Evolutionary conservation across 2,329 filamentous ascomycete species (phyloP).

Genomic region (Gyromitra esculenta): DNA sequence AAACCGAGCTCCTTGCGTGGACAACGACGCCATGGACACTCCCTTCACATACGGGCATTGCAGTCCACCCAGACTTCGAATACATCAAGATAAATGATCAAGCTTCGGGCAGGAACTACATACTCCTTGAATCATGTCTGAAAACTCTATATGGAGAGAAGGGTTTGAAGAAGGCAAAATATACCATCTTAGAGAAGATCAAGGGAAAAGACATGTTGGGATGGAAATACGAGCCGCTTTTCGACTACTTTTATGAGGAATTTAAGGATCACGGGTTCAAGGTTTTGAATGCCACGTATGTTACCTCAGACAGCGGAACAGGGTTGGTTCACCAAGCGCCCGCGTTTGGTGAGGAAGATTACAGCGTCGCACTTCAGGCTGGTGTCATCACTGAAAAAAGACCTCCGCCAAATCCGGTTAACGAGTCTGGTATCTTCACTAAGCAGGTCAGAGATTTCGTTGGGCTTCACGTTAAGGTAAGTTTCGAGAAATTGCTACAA

Average conservation of each 20-base stretch:
- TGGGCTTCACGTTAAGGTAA: slow-evolving; percentile 81
- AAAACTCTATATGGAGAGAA: slow-evolving; percentile 79
- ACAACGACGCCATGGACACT: slow-evolving; percentile 91
- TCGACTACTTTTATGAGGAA: slow-evolving; percentile 87
- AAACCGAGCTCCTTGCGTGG: slow-evolving; percentile 82
- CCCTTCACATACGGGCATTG: slow-evolving; percentile 80
- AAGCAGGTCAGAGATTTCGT: slow-evolving; percentile 79
- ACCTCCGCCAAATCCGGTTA: slow-evolving; percentile 88
- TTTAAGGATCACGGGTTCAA: slow-evolving; percentile 87
- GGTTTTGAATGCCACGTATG: slow-evolving; percentile 84
- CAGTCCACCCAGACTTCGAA: slow-evolving; percentile 82
- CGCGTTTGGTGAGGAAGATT: slow-evolving; percentile 96
- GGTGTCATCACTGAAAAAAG: slow-evolving; percentile 81
- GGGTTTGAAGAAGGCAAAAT: slow-evolving; percentile 94
- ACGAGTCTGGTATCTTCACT: slow-evolving; percentile 82
- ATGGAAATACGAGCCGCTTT: slow-evolving; percentile 88
- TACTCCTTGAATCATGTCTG: slow-evolving; percentile 83
- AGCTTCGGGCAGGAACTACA: slow-evolving; percentile 81
- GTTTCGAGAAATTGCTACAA: neutral
- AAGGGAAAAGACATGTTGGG: slow-evolving; percentile 85
- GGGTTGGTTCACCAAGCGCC: slow-evolving; percentile 94
- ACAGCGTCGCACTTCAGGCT: slow-evolving; percentile 78
- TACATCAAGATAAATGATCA: slow-evolving; percentile 89
- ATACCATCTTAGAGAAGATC: slow-evolving; percentile 79
- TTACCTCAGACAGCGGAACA: slow-evolving; percentile 88